phyloP scores from a whole-genome alignment of 202 grass and related monocot genomes.

The Carex sylvatica region DNA sequence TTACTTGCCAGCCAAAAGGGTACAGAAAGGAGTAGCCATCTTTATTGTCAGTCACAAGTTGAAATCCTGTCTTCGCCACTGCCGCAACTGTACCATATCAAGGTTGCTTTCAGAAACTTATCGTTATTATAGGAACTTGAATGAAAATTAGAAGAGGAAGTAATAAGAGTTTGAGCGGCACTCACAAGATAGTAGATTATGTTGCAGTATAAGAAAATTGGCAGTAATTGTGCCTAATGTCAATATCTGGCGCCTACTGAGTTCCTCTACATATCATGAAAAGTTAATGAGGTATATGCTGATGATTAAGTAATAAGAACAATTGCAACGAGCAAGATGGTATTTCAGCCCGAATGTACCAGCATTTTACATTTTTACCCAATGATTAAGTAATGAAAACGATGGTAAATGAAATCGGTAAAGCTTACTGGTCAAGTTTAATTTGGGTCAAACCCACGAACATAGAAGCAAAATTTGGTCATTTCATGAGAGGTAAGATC shows the following conservation, averaged over 20 bases:
- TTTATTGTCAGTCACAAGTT: constrained; percentile 57
- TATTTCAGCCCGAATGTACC: not conserved
- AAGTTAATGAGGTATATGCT: not conserved
- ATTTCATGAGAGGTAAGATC: not conserved
- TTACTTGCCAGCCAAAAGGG: constrained; percentile 94
- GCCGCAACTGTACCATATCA: constrained; percentile 88
- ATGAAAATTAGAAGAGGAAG: constrained; percentile 4
- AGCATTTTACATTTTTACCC: not conserved
- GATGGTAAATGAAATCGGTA: not conserved
- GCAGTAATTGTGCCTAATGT: constrained; percentile 40
- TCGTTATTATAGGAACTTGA: constrained; percentile 27
- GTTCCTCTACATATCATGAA: constrained; percentile 22
- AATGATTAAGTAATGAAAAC: not conserved
- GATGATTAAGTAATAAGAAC: not conserved
- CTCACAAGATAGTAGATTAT: constrained; percentile 64
- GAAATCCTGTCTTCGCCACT: constrained; percentile 88
- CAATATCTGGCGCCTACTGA: constrained; percentile 53
- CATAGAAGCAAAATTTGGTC: not conserved
- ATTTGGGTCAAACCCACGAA: not conserved
- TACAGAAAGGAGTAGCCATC: constrained; percentile 76
- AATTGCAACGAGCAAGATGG: not conserved
- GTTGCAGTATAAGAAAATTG: constrained; percentile 37
- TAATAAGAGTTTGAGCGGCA: constrained; percentile 2
- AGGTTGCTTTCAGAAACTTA: constrained; percentile 61
- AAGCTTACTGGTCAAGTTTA: not conserved